These are phyloP conservation scores for Rhizopus stolonifer DNA, from an alignment of 371 early-diverging fungal species.

Conservation along the genomic window DNA sequence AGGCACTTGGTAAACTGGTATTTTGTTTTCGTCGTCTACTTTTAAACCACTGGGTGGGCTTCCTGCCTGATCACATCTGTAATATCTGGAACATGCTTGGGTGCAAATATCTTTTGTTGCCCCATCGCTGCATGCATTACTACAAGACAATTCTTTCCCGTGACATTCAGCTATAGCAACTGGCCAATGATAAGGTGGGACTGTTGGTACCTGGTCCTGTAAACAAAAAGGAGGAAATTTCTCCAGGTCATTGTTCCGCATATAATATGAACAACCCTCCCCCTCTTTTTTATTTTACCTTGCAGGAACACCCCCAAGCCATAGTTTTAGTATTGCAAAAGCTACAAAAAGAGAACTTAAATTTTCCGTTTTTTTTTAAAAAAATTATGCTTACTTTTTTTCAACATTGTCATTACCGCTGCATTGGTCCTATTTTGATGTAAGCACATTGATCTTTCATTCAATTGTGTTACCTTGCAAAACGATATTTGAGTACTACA, in stretches of 20 bases:
- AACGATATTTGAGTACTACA: slow-evolving; percentile 12
- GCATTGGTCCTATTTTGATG: slow-evolving; percentile 12
- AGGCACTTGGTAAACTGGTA: slow-evolving; percentile 13
- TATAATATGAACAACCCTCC: neutral
- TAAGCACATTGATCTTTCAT: neutral
- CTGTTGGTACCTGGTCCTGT: slow-evolving; percentile 33
- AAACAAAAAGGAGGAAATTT: neutral
- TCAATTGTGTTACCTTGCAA: slow-evolving; percentile 6
- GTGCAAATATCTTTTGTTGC: slow-evolving; percentile 21
- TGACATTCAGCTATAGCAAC: slow-evolving; percentile 33
- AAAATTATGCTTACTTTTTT: slow-evolving; percentile 4
- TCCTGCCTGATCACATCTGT: slow-evolving; percentile 29
- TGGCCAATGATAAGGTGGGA: slow-evolving; percentile 44
- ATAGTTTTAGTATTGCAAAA: slow-evolving; percentile 15
- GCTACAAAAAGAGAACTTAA: slow-evolving; percentile 6
- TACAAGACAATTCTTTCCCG: slow-evolving; percentile 26
- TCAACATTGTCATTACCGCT: neutral
- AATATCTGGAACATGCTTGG: slow-evolving; percentile 23
- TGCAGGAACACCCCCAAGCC: slow-evolving; percentile 18
- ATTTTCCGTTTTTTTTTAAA: neutral
- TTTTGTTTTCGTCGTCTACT: slow-evolving; percentile 14
- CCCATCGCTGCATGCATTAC: slow-evolving; percentile 19
- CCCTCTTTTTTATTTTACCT: slow-evolving; percentile 5
- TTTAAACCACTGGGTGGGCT: slow-evolving; percentile 22
- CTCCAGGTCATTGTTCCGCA: neutral